Base-by-base conservation (phyloP, 2,329 filamentous ascomycete species). In the Alternaria brassicae region DNA sequence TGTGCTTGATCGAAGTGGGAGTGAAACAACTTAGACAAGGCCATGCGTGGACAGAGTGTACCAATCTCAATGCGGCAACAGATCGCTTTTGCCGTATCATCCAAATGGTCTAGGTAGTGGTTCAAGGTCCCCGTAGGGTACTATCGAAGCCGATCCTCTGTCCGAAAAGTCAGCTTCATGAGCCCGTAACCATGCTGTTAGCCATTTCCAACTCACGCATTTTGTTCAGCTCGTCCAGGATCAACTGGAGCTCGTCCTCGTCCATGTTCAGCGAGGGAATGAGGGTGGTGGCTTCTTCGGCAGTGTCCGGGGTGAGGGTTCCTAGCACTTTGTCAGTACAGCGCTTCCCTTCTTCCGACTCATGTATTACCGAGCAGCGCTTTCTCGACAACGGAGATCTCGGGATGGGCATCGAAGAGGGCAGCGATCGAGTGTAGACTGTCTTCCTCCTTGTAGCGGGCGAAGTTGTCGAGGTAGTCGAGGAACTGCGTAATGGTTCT, bases 241-340 rank as follows among this genome's bases (percentile, higher is more conserved):
- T 82, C 63, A 93, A 89, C 78, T 96, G 90, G 65, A 99, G 81
- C 68, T 96, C 92, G 34, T 92, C 91, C 76, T 98, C 94, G 61
- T 86, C 86, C 73, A 98, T 96, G 81, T 99, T 99, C 50, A 99
- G 78, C 68, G 86, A 97, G 1, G 95, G 96, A 63, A 99, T 96
- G 58, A 99, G 85, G 8, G 92, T 97, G 81, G 97, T 97, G 61
- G 95, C 95, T 81, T 99, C 96, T 75, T 99, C 95, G 58, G 92
- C 90, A 42, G 89, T 90, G 72, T 96, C 93, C 76, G 93, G 97
- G 79, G 93, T 97, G 37, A 99, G 83, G 30, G 92, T 96, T 32
- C 93, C 93, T 96, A 73, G 68, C 21, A 13, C 34, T 13, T 23
- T 58, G 70, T 40, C 73, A 69, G 52, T 23, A 56, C 51, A n/a